Evolutionary conservation across 305 asterid species (phyloP).

Genomic region (Solanum hybrid): DNA sequence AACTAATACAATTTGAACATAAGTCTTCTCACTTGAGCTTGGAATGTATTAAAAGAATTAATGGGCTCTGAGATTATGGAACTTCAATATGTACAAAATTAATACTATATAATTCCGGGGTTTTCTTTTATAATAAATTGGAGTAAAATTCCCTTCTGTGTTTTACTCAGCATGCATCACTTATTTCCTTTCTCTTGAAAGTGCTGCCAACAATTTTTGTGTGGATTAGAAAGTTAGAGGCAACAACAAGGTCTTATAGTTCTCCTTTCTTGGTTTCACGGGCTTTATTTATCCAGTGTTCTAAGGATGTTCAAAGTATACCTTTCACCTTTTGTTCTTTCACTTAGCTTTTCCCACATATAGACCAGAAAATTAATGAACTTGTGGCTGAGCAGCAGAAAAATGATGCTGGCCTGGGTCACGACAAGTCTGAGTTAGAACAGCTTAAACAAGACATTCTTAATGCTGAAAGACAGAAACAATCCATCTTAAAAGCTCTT

Average conservation of each 20-base stretch:
- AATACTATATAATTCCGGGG: background rate
- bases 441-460: constrained; percentile 74
- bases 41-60: background rate
- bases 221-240: background rate
- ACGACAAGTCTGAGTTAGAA: constrained; percentile 74
- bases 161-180: background rate
- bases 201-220: background rate
- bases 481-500: constrained; percentile 63
- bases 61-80: background rate
- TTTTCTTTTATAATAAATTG: background rate
- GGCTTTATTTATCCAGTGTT: background rate
- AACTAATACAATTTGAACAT: background rate
- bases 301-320: background rate
- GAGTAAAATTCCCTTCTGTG: background rate
- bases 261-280: background rate
- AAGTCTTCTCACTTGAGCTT: background rate
- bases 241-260: background rate
- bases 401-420: constrained; percentile 90
- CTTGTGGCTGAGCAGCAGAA: constrained; percentile 95
- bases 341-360: constrained; percentile 69
- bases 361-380: constrained; percentile 85
- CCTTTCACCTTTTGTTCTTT: constrained; percentile 28
- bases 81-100: background rate
- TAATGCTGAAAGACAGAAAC: constrained; percentile 75
- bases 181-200: background rate